These are phyloP conservation scores for Aspergillus sp. DNA, from an alignment of 2,329 filamentous ascomycete species.

Conservation along the genomic window DNA sequence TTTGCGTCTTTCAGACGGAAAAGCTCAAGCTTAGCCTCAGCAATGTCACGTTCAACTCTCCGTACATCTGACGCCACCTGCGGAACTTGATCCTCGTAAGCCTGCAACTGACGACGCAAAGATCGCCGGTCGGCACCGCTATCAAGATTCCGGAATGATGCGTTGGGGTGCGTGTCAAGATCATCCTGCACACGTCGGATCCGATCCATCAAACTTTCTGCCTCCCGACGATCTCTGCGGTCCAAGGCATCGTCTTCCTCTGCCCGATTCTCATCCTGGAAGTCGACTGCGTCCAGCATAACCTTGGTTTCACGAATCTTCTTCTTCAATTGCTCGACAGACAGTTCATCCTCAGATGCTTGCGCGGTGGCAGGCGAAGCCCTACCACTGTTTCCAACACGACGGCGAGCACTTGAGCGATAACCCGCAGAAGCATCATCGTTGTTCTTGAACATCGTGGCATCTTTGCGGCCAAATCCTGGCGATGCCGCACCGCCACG, in stretches of 20 bases:
- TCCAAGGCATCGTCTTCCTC: slow-evolving; percentile 93
- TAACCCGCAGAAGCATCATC: slow-evolving; percentile 82
- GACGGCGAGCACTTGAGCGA: slow-evolving; percentile 84
- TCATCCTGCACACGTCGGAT: slow-evolving; percentile 91
- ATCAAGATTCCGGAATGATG: slow-evolving; percentile 64
- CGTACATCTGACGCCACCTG: slow-evolving; percentile 89
- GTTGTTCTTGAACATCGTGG: slow-evolving; percentile 94
- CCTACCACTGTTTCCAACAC: slow-evolving; percentile 67
- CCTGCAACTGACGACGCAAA: slow-evolving; percentile 84
- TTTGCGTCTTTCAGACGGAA: slow-evolving; percentile 94
- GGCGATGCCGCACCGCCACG: slow-evolving; percentile 57
- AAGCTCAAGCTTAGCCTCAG: slow-evolving; percentile 83
- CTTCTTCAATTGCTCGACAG: slow-evolving; percentile 83
- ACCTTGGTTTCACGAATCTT: slow-evolving; percentile 92
- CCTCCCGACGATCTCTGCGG: slow-evolving; percentile 82
- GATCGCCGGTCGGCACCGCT: slow-evolving; percentile 83
- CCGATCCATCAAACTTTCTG: slow-evolving; percentile 88
- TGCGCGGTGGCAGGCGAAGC: slow-evolving; percentile 74
- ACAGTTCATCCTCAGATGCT: slow-evolving; percentile 69
- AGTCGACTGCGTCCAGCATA: slow-evolving; percentile 91
- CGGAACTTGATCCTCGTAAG: slow-evolving; percentile 81
- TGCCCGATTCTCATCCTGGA: slow-evolving; percentile 80
- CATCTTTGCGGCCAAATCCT: slow-evolving; percentile 73
- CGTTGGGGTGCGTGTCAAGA: slow-evolving; percentile 85
- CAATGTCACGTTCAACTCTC: slow-evolving; percentile 84